Evolutionary conservation across 257 asterid genomes (phyloP), one percentile per base, ranked within the genome.

Genomic region (Solanum corneliomulleri): DNA sequence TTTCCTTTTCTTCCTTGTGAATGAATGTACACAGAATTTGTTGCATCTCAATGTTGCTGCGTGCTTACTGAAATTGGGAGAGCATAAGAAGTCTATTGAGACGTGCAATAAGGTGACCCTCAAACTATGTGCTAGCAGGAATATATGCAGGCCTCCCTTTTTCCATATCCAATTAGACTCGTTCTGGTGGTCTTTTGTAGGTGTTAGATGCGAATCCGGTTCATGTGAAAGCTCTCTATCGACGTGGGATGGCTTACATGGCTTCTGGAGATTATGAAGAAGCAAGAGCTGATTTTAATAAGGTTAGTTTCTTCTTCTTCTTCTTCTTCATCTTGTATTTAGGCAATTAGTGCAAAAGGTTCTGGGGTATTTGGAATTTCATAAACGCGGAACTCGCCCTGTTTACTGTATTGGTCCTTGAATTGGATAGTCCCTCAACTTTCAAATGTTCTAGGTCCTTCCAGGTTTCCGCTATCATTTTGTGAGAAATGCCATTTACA

Each of bases 221-320:
- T 88, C 99, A 97, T 83, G 96, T 93, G 62, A 96, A 97, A 95
- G 98, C 98, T 87, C 95, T 95, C 78, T 97, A 96, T 90, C 95
- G 98, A 42, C 98, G 99, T 29, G 99, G 99, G 88, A 97, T 96
- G 99, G 99, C 99, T 52, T 91, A 91, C 91, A 92, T 95, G 96
- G 91, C 95, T 16, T 92, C 90, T 70, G 99, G 98, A 86, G 98
- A 95, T 89, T 97, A 93, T 88, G 97, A 93, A 86, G 98, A 97
- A 89, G 99, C 99, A 87, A 92, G 97, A 90, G 93, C 93, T 58
- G 98, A 97, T 91, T 95, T 97, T 88, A 93, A 93, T 66, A 95
- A 97, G 98, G 99, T 96, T 96, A 70, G 80, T 31, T 15, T 87
- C 60, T 81, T 80, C 66, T 27, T 27, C 27, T 27, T 45, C 84